Evolutionary conservation across 352 stramenopile species (phyloP), one percentile per base, ranked within the genome.

Genomic region (Phytophthora syringae): DNA sequence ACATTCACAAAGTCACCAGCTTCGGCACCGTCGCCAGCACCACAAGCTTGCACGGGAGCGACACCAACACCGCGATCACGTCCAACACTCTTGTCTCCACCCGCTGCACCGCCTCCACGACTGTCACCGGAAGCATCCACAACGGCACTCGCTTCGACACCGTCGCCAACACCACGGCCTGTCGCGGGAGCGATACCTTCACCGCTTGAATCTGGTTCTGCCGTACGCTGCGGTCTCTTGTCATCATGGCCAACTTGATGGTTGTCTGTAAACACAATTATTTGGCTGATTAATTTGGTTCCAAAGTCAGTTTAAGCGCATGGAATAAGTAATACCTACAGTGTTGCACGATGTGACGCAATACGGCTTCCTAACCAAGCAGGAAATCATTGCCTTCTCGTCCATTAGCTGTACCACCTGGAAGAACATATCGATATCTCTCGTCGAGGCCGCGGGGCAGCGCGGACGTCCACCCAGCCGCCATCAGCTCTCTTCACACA

Each of bases 401-500:
- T 20, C 52, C 36, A 16, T 59, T 43, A 22, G 24, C 24, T 28
- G 24, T 24, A 30, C 52, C 15, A 32, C 37, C 18, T 43, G 37
- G 52, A 12, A 59, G 52, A 42, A 59, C 37, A 40, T 59, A 50
- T 4, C 52, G 37, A 50, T 42, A 42, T 22, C 25, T 37, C 12
- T 21, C 48, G 18, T 43, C 37, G 10, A 39, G 37, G n/a, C 37
- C 50, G 5, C 22, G 10, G 3, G 24, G 37, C 9, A 27, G 52
- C 52, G 37, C 20, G 11, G 24, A 49, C 51, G 36, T 58, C 51
- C 24, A 58, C 5, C 51, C 51, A 49, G 21, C 36, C n/a, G 36
- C 36, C 51, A 48, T 58, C 22, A 58, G 24, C 51, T 49, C 36
- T 48, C 36, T 58, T 34, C 51, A 58, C 25, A 58, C 25, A 12